Base-by-base conservation (phyloP, 371 early-diverging fungal genomes). In the Mucor racemosus region DNA sequence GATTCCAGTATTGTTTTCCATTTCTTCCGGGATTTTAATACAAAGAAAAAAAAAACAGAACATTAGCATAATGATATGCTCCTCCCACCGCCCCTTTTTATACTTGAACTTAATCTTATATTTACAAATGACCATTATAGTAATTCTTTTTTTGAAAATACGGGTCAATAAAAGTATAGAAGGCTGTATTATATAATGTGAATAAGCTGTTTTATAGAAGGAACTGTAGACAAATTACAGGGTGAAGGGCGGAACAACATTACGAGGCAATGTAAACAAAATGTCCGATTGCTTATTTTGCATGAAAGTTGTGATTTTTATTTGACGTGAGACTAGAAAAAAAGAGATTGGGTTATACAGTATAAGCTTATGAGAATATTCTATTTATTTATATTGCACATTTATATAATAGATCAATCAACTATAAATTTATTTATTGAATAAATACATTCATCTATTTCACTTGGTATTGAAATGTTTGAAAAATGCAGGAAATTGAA, bases 321-420 rank as follows among this genome's bases (percentile, higher is more conserved):
- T 36, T 48, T 48, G 48, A 48, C 48, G 48, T 48, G 48, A 48
- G 48, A 48, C 48, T 19, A 21, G 26, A 19, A 48, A 48, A 21
- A n/a, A n/a, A n/a, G n/a, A n/a, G n/a, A n/a, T n/a, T 19, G 19
- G 19, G 48, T 48, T 36, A n/a, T n/a, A n/a, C n/a, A n/a, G 36
- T 19, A 21, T 21, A 48, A 48, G 48, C 48, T 48, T 17, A 48
- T 48, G 48, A 48, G 48, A 48, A 48, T 48, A 48, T 48, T 48
- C 19, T 19, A 26, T 48, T 19, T 48, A 48, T 48, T 48, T 48
- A 48, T 21, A 48, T 48, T 48, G 48, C 48, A 21, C 26, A 6
- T 19, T 48, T 48, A 48, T 19, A 48, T 48, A 19, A 6, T 48
- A 26, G 19, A 19, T n/a, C n/a, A n/a, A n/a, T n/a, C n/a, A n/a